A percentile compares a stretch with the other conserved stretches of the same genome.
Conservation (phyloP, 2,329 filamentous ascomycete species). For the Fusarium staphyleae region DNA sequence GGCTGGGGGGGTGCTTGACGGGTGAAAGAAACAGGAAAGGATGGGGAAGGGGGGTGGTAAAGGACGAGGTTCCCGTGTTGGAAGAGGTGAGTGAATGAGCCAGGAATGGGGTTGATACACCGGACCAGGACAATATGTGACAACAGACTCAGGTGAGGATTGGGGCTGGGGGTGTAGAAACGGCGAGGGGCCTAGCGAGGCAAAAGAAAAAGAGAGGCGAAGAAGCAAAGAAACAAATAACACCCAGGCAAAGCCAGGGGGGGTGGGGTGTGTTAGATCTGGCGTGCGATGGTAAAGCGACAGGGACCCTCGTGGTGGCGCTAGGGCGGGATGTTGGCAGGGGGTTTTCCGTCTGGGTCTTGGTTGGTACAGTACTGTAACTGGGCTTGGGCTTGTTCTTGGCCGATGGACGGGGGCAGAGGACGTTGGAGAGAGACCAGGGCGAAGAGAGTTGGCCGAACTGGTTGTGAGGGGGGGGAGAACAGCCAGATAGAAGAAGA, state of each 20-base stretch:
- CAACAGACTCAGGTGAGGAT: conserved; percentile 41
- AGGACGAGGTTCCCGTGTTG: conserved; percentile 33
- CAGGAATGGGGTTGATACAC: conserved; percentile 42
- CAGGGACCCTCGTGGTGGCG: conserved; percentile 47
- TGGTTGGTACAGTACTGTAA: too few species aligned
- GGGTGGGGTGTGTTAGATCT: too few species aligned
- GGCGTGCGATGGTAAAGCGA: conserved; percentile 40
- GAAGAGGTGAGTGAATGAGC: conserved; percentile 32
- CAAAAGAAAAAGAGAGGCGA: too few species aligned
- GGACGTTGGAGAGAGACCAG: conserved; percentile 6
- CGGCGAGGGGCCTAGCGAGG: too few species aligned
- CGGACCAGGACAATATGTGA: conserved; percentile 41
- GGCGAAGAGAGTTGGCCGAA: conserved; percentile 20
- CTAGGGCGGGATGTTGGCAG: conserved; percentile 42
- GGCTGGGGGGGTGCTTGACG: conserved; percentile 37
- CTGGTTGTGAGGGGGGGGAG: too few species aligned
- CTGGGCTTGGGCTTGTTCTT: too few species aligned
- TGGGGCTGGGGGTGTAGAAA: conserved; percentile 36
- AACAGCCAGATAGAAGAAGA: conserved; percentile 31
- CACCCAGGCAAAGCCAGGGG: too few species aligned
- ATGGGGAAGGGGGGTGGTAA: conserved; percentile 32
- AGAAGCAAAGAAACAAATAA: too few species aligned
- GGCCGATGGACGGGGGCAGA: conserved; percentile 21
- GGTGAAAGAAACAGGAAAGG: conserved; percentile 30
- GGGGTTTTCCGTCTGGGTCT: conserved; percentile 29